Percentiles rank a stretch among this genome's conserved stretches.
Evolutionary conservation across 176 grass and related monocot genomes (phyloP).

Genomic region (Oryza brachyantha): DNA sequence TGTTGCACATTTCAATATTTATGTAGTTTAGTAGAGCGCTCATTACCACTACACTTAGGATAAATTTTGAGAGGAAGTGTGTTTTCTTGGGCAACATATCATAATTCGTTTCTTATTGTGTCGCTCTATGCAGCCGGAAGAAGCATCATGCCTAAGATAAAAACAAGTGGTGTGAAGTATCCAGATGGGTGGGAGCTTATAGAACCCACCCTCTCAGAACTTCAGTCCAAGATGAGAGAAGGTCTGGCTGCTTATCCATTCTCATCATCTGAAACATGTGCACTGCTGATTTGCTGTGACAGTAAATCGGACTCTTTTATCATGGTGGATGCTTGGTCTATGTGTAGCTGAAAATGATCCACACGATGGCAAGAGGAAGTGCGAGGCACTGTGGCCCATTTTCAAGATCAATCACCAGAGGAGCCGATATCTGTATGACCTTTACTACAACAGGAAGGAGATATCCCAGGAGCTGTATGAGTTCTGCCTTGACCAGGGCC

Average conservation of each 20-base stretch:
- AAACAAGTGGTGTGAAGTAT: conserved; percentile 35
- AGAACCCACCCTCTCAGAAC: neutral
- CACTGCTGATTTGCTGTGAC: neutral
- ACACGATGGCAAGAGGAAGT: conserved; percentile 46
- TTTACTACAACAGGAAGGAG: conserved; percentile 45
- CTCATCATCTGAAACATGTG: neutral
- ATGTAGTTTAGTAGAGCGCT: neutral
- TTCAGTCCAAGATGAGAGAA: conserved; percentile 45
- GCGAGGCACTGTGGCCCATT: conserved; percentile 47
- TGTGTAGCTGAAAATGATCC: conserved; percentile 44
- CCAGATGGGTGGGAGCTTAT: neutral
- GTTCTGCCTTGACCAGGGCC: conserved; percentile 39
- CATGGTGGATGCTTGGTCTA: neutral
- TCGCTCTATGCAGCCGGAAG: neutral
- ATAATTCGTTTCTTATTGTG: neutral
- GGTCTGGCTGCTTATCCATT: conserved; percentile 1
- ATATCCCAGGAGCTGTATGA: conserved; percentile 33
- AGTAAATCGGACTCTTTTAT: neutral
- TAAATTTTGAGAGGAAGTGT: neutral
- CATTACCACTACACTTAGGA: neutral
- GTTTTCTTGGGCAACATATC: too few species aligned
- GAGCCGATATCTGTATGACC: conserved; percentile 43
- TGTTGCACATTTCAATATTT: neutral
- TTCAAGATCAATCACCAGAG: conserved; percentile 46
- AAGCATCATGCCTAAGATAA: conserved; percentile 47